Evolutionary conservation across 108 stramenopile species (phyloP), one percentile per base, ranked within the genome.

Genomic region (Conticribra guillardii): DNA sequence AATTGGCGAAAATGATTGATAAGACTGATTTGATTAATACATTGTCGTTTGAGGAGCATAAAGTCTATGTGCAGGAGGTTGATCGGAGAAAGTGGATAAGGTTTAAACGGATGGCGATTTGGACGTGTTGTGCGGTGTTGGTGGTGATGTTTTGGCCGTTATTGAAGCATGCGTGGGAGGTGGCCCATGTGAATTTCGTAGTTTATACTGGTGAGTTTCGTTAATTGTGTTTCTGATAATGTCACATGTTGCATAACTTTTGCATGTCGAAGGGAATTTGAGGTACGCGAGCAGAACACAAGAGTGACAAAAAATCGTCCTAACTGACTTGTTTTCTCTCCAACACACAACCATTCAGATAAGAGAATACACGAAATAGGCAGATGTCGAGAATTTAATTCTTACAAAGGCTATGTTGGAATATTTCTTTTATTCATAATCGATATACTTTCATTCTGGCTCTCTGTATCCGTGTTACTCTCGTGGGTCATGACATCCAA

Each of bases 21-120:
- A 95, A 95, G 85, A 85, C 87, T 53, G 94, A 93, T 28, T 64
- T 95, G 51, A 93, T 95, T 54, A 81, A 92, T 57, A 80, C 89
- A 14, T 56, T 95, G 51, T 73, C 87, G 15, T 90, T 77, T 67
- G 94, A 91, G 78, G 94, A 95, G 82, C 84, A 92, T 50, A 89
- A 88, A 45, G 41, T 77, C 1, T 79, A 81, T 56, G 66, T 84
- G 28, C 87, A 84, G 47, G 75, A 83, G 18, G 31, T 32, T 19
- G 78, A 82, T n/a, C 51, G 70, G 24, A 34, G 80, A 27, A 79
- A 85, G 60, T 85, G 94, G 67, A 66, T 64, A 24, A 53, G 78
- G 16, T 59, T 88, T 19, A 80, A 74, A 47, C 59, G 69, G 17
- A 60, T 76, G 16, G 49, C 85, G 27, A 65, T 91, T 9, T 80